Evolutionary conservation across 371 early-diverging fungal species (phyloP), one percentile per base, ranked within the genome.

Genomic region (Caulochytrium protostelioides): DNA sequence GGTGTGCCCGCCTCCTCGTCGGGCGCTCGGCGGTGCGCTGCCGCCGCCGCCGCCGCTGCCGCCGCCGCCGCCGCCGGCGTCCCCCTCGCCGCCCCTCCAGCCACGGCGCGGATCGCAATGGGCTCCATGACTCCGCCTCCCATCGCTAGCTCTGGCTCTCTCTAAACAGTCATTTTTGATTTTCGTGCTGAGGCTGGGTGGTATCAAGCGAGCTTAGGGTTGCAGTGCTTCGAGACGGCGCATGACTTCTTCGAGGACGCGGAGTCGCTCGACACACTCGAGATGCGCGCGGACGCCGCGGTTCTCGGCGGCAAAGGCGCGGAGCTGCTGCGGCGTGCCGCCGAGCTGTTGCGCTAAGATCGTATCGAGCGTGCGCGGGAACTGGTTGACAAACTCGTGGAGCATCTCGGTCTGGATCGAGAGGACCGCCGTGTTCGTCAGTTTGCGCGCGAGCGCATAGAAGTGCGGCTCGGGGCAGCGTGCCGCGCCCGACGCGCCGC

Each of bases 301-400:
- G 50, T 94, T 91, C 55, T 94, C 84, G 29, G 69, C 54, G 13
- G 90, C 90, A 65, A 94, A 92, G 37, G 67, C 60, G 41, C 65
- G 57, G 38, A 87, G 79, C 46, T 85, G 70, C 28, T 64, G 48
- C n/a, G n/a, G n/a, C n/a, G n/a, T n/a, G 34, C 49, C 24, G 3
- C 29, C 30, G 36, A 60, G 41, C 26, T 45, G 55, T 46, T 87
- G 84, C 12, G 76, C 70, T 41, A 91, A 46, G 35, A 74, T 66
- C 41, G 79, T 74, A 48, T 91, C 92, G 12, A 94, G 73, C 54
- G 85, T 83, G 25, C 92, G 59, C 21, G 91, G 91, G 45, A 92
- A 69, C 55, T 87, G 89, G 71, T 85, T 89, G 52, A 89, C 84
- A 63, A 92, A 90, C 53, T 94, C 95, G 46, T 84, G 83, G 49